phyloP scores from a whole-genome alignment of 371 early-diverging fungal genomes.

The Zopfochytrium polystomum region DNA sequence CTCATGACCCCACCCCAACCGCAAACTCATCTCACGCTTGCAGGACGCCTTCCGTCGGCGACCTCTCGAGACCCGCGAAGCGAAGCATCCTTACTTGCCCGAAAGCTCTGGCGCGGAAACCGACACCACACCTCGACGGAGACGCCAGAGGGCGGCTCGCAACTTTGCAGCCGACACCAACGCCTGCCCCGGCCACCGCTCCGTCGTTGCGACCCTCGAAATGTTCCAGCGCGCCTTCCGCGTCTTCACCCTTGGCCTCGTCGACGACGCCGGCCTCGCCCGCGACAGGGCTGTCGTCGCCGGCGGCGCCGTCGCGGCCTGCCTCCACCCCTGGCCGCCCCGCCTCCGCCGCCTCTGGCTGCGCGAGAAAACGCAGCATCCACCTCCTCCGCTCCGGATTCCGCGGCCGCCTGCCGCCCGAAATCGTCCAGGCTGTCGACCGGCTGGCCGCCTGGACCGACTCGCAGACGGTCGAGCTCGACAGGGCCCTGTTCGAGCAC shows the following conservation, averaged over 20 bases:
- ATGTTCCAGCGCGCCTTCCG: constrained; percentile 26
- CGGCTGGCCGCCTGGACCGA: not conserved
- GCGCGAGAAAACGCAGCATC: constrained; percentile 10
- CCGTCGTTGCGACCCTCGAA: constrained; percentile 16
- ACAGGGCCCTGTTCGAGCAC: constrained; percentile 25
- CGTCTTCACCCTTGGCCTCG: constrained; percentile 26
- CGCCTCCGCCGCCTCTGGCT: constrained; percentile 6
- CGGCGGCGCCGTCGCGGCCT: constrained; percentile 31
- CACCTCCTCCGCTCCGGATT: no score
- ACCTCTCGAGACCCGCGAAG: constrained; percentile 8
- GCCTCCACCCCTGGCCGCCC: constrained; percentile 30
- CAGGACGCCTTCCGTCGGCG: constrained; percentile 16
- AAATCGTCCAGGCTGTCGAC: constrained; percentile 17
- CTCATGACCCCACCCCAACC: not conserved
- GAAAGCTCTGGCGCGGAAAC: constrained; percentile 1
- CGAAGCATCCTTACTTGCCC: constrained; percentile 14
- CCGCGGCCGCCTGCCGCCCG: constrained; percentile 20
- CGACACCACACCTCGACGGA: not conserved
- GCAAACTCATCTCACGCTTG: no score
- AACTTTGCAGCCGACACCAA: constrained; percentile 1
- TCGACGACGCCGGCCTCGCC: constrained; percentile 13
- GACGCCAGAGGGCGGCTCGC: not conserved
- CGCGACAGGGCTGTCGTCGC: constrained; percentile 22
- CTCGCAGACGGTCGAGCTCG: no score
- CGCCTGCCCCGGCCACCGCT: constrained; percentile 2